Evolutionary conservation across 352 stramenopile species (phyloP).

Genomic region (Phytophthora sp.): DNA sequence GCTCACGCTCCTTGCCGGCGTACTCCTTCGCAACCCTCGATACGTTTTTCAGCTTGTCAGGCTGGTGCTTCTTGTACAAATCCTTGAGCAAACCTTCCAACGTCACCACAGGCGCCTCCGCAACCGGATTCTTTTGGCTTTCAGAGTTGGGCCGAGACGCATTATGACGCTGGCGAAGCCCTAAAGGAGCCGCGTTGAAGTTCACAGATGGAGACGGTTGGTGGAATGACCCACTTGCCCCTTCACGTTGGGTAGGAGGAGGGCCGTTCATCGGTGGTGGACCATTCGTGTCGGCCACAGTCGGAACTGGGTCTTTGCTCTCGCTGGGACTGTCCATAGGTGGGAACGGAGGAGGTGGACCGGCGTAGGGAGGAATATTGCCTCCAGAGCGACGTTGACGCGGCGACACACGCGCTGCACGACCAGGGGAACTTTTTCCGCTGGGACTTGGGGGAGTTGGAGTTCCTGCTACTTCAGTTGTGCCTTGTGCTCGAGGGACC

Average conservation of each 20-base stretch:
- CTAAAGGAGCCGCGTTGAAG: slow-evolving; percentile 14
- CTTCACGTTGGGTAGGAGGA: slow-evolving; percentile 6
- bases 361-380: slow-evolving; percentile 9
- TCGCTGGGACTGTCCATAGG: neutral
- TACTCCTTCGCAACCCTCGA: slow-evolving; percentile 60
- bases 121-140: slow-evolving; percentile 1
- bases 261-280: slow-evolving; percentile 2
- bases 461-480: neutral
- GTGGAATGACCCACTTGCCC: neutral
- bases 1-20: slow-evolving; percentile 66
- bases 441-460: neutral
- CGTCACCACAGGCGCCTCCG: slow-evolving; percentile 33
- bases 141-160: slow-evolving; percentile 3
- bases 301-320: neutral
- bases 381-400: slow-evolving; percentile 8
- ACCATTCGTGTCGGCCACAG: slow-evolving; percentile 1
- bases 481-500: neutral
- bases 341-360: slow-evolving; percentile 8
- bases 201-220: slow-evolving; percentile 3
- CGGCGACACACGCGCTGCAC: neutral
- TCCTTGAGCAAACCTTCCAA: slow-evolving; percentile 65
- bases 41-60: slow-evolving; percentile 75
- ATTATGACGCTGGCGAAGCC: slow-evolving; percentile 34
- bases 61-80: slow-evolving; percentile 80
- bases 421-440: neutral